phyloP scores from a whole-genome alignment of 768 basidiomycete species.

The Pulveroboletus sp. region DNA sequence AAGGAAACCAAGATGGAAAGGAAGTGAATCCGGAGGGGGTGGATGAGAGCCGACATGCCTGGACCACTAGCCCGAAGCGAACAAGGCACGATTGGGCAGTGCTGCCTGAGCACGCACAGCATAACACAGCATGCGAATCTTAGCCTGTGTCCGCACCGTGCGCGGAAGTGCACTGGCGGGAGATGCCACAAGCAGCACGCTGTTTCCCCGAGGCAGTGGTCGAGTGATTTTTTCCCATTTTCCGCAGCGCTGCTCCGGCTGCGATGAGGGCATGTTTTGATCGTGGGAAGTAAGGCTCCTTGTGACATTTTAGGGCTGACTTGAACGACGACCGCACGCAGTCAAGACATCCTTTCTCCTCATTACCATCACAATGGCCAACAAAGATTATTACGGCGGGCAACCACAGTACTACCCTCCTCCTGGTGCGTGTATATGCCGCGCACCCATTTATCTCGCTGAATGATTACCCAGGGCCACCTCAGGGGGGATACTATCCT shows the following conservation, averaged over 20 bases:
- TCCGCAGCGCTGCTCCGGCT: not conserved
- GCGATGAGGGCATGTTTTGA: not conserved
- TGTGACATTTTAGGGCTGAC: conserved; percentile 25
- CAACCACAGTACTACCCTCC: conserved; percentile 57
- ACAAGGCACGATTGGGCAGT: not conserved
- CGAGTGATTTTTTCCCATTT: not conserved
- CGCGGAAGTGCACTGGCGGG: conserved; percentile 1
- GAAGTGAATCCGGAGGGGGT: not conserved
- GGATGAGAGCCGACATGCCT: too few relatives aligned
- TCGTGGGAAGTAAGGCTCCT: conserved; percentile 22
- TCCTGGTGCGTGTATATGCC: conserved; percentile 36
- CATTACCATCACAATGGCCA: conserved; percentile 49
- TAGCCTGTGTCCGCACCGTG: not conserved
- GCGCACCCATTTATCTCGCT: not conserved
- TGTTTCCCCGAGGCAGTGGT: conserved; percentile 20
- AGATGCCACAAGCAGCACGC: conserved; percentile 8
- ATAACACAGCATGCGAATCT: conserved; percentile 6
- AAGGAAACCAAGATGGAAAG: not conserved
- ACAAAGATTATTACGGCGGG: conserved; percentile 66
- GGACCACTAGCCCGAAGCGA: too few relatives aligned
- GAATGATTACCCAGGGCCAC: conserved; percentile 44
- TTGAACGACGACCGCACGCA: conserved; percentile 10
- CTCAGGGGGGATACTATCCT: conserved; percentile 69
- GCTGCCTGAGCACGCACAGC: conserved; percentile 9
- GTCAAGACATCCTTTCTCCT: conserved; percentile 10